phyloP scores from a whole-genome alignment of 208 protist species.

The Leptomonas pyrrhocoris region DNA sequence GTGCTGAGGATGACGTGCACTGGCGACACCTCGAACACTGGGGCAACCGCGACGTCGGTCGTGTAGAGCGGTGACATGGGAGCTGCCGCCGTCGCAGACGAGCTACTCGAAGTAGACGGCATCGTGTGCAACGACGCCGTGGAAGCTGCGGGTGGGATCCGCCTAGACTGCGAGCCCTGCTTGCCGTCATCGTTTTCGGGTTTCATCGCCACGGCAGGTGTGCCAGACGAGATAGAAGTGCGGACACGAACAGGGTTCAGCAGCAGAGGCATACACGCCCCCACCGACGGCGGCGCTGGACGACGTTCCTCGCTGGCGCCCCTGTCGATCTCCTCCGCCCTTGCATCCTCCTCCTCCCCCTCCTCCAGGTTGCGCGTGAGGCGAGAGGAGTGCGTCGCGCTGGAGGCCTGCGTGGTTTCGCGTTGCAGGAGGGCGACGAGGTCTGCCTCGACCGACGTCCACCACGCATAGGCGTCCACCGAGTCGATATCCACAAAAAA shows the following conservation, averaged over 20 bases:
- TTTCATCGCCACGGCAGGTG: neutral
- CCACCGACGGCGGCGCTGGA: conserved; percentile 2
- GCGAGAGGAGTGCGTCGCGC: neutral
- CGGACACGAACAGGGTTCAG: conserved; percentile 25
- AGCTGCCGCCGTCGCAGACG: neutral
- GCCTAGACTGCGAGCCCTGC: conserved; percentile 4
- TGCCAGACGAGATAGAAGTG: conserved; percentile 11
- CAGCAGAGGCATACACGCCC: conserved; percentile 32
- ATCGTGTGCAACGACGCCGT: conserved; percentile 31
- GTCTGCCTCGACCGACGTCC: conserved; percentile 8
- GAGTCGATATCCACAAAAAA: conserved; percentile 17
- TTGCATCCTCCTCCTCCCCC: neutral
- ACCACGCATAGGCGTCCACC: conserved; percentile 33
- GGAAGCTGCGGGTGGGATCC: conserved; percentile 10
- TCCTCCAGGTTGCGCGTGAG: neutral
- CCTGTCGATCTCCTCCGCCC: neutral
- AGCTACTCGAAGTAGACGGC: conserved; percentile 18
- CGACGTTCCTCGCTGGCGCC: neutral
- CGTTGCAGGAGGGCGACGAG: neutral
- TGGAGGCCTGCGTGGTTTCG: neutral
- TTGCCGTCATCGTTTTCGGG: neutral
- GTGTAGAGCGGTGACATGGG: conserved; percentile 3
- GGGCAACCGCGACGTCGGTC: neutral
- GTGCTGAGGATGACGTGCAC: conserved; percentile 33
- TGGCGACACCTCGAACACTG: conserved; percentile 30